Conservation (phyloP, 1,284 basidiomycete genomes). For the Filobasidium uniguttulatum region DNA sequence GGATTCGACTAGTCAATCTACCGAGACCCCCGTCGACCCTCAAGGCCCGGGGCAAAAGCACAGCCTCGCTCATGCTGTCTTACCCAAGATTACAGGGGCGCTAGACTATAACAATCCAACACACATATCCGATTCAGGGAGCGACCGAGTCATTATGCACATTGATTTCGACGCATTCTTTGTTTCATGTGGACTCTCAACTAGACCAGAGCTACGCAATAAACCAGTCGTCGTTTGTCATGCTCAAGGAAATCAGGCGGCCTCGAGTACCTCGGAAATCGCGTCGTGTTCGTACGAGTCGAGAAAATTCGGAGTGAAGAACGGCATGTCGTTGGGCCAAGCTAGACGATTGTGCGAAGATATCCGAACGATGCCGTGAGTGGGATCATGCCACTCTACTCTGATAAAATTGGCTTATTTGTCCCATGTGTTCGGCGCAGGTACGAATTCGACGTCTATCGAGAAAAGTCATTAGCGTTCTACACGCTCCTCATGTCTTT, state of each 20-base stretch:
- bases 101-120: slow-evolving; percentile 5
- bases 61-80: slow-evolving; percentile 9
- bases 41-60: slow-evolving; percentile 7
- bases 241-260: slow-evolving; percentile 58
- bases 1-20: slow-evolving; percentile 34
- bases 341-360: slow-evolving; percentile 62
- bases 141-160: slow-evolving; percentile 59
- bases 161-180: slow-evolving; percentile 98
- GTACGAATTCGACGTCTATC: slow-evolving; percentile 52
- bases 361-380: slow-evolving; percentile 74
- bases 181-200: slow-evolving; percentile 71
- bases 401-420: not conserved
- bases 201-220: slow-evolving; percentile 61
- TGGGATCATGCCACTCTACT: slow-evolving; percentile 45
- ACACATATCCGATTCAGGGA: not conserved
- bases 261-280: slow-evolving; percentile 71
- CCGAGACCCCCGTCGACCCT: slow-evolving; percentile 10
- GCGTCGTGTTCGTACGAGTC: slow-evolving; percentile 92
- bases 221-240: slow-evolving; percentile 92
- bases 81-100: slow-evolving; percentile 19
- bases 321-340: slow-evolving; percentile 89
- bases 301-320: slow-evolving; percentile 68
- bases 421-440: slow-evolving; percentile 16
- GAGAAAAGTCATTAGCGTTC: slow-evolving; percentile 64
- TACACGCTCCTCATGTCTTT: slow-evolving; percentile 82